These are phyloP conservation scores for Ustilago xerochloae DNA, from an alignment of 1,284 basidiomycete genomes.

Conservation along the genomic window DNA sequence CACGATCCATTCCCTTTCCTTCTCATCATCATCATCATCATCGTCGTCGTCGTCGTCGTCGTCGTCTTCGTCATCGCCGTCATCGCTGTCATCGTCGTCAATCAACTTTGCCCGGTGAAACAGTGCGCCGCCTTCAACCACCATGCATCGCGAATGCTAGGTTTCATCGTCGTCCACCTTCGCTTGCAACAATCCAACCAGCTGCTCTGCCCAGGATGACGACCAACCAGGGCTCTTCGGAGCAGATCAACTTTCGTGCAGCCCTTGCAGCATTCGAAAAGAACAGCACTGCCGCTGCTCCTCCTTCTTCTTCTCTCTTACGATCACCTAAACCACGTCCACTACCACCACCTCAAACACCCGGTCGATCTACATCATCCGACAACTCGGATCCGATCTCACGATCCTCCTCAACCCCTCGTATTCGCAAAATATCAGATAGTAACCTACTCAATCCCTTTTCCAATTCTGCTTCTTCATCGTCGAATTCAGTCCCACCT, in stretches of 20 bases:
- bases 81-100: neutral
- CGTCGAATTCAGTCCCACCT: slow-evolving; percentile 4
- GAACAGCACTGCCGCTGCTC: neutral
- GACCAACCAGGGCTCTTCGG: slow-evolving; percentile 7
- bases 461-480: neutral
- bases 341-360: slow-evolving; percentile 14
- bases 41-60: too few species aligned
- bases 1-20: neutral
- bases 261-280: slow-evolving; percentile 43
- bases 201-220: slow-evolving; percentile 9
- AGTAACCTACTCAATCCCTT: slow-evolving; percentile 18
- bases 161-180: too few species aligned
- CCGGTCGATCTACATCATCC: slow-evolving; percentile 19
- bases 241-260: slow-evolving; percentile 46
- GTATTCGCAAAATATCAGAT: slow-evolving; percentile 22
- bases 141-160: neutral
- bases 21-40: too few species aligned
- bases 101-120: neutral
- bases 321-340: slow-evolving; percentile 19
- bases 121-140: too few species aligned
- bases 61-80: too few species aligned
- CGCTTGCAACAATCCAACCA: neutral
- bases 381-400: slow-evolving; percentile 19
- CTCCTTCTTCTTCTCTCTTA: neutral
- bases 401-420: slow-evolving; percentile 31